Base-by-base conservation (phyloP, 352 stramenopile species). In the Pythium inflatum region DNA sequence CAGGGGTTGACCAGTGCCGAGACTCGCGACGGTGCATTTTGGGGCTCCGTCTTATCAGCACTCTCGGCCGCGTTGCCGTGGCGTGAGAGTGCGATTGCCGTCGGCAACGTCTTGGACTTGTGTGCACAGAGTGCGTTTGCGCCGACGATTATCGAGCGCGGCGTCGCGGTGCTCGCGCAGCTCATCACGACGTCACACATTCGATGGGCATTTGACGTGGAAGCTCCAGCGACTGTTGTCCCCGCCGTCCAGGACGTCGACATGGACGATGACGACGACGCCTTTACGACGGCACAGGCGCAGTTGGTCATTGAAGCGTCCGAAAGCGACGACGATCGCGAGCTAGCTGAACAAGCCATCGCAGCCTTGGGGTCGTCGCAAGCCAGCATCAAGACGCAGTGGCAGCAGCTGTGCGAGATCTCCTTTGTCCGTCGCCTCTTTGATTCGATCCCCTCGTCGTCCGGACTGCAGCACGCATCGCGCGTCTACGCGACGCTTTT, bases 371-470 rank as follows among this genome's bases (percentile, higher is more conserved):
- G 45, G 1, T 22, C 58, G n/a, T 68, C 31, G 36, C 60, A 77
- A 30, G 16, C 28, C 5, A 62, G 20, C 33, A 73, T 88, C 14
- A 74, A 74, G 61, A 43, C 31, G 18, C 80, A 88, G 56, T 88
- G 80, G 77, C 71, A 82, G 16, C 73, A 81, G 24, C 55, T 88
- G 27, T 82, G 72, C 33, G 70, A 81, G 14, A 76, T 76, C 4
- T 71, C 40, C 3, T 90, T 90, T 46, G 76, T 75, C 55, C 69
- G 64, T 0, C 68, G 68, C 5, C 77, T 71, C 22, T 75, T 90
- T 36, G 68, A 83, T 5, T 41, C 49, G 18, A 7, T 62, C 8
- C 46, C 49, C 22, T 38, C 36, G 16, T 7, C 34, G 3, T n/a
- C 48, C 3, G 18, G 46, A 2, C 13, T 86, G 25, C 53, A 79